Base-by-base conservation (phyloP, 495 filamentous ascomycete genomes). In the Neurospora pannonica region DNA sequence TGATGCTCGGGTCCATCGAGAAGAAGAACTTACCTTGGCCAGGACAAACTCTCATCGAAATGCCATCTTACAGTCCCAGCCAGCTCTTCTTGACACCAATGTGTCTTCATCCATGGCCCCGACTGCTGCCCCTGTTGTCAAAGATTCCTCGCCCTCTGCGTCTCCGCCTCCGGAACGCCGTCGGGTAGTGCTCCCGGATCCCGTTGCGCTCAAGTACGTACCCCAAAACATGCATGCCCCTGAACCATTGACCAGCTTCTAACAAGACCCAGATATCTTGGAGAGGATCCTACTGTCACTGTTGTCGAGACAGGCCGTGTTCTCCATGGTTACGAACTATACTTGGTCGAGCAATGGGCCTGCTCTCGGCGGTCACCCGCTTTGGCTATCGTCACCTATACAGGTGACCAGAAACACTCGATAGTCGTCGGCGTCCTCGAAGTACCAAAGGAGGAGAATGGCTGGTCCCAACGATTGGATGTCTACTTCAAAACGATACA, bases 341-440 rank as follows among this genome's bases (percentile, higher is more conserved):
- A 98, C 83, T 82, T 98, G 42, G 94, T 99, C 73, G 96, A 98
- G 81, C 96, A 99, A 88, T 99, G 96, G 97, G 94, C 93, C 13
- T 97, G 94, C 81, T 97, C 95, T 9, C 90, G 96, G 72, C 86
- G 89, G 38, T 92, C 97, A 77, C 96, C 95, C 8, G 97, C 95
- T 36, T 93, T 96, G 75, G 89, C 97, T 37, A 97, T 99, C 74
- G 92, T 92, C 28, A 97, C 95, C 6, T 98, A 96, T 81, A 98
- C 97, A 0, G 97, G 96, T 21, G 92, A 97, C 77, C 86, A 89
- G 13, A 90, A 91, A 21, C 92, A 97, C 80, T 88, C 84, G 5
- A 88, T 98, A 21, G 79, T 90, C 6, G 94, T 92, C 19, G 91
- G 92, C n/a, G 91, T 98, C 8, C 82, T 99, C 42, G 92, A 90